Conservation (phyloP, 192 early-diverging fungal species). For the Gigaspora rosea region DNA sequence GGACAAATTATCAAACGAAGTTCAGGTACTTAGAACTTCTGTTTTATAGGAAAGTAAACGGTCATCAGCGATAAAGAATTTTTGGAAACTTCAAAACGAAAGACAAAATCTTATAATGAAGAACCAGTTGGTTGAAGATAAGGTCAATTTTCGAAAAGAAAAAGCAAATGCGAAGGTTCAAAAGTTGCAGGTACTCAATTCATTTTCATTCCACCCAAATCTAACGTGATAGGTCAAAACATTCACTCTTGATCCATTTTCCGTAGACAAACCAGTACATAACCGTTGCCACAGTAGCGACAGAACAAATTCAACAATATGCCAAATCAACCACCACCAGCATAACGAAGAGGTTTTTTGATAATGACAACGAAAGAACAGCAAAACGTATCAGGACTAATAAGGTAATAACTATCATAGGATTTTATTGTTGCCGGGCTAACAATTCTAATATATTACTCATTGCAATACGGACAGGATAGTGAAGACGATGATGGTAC, state of each 20-base stretch:
- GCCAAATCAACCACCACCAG: constrained; percentile 20
- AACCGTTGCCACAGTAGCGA: constrained; percentile 17
- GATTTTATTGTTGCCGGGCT: constrained; percentile 16
- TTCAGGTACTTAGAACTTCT: constrained; percentile 23
- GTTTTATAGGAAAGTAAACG: constrained; percentile 21
- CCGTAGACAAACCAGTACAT: constrained; percentile 19
- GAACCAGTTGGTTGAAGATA: neutral
- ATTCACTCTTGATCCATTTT: constrained; percentile 25
- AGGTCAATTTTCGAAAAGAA: neutral
- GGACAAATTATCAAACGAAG: constrained; percentile 23
- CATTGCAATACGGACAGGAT: constrained; percentile 29
- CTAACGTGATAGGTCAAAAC: constrained; percentile 14
- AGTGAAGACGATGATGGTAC: constrained; percentile 5
- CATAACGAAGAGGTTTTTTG: constrained; percentile 16
- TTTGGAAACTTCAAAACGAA: constrained; percentile 26
- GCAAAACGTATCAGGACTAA: constrained; percentile 20
- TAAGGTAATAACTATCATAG: constrained; percentile 18
- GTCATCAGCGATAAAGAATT: constrained; percentile 4
- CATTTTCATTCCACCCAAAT: constrained; percentile 11
- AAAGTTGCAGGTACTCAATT: constrained; percentile 30
- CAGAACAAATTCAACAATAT: constrained; percentile 32
- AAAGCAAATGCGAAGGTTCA: constrained; percentile 23
- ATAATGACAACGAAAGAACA: constrained; percentile 22
- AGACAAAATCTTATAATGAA: constrained; percentile 30
- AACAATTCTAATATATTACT: constrained; percentile 26